phyloP scores from a whole-genome alignment of 2,329 filamentous ascomycete species.

The Penicillium concentricum region DNA sequence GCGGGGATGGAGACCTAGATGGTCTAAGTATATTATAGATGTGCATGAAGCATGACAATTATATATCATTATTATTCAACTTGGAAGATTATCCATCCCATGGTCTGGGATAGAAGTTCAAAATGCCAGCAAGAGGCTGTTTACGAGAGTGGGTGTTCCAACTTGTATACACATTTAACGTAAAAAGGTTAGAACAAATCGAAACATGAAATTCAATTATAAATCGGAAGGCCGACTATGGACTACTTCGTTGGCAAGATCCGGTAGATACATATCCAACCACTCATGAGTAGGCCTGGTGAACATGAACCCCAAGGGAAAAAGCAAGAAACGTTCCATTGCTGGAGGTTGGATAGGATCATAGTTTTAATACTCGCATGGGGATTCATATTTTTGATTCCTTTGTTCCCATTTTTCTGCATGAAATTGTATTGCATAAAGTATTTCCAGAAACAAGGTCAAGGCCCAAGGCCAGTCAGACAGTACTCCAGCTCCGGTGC shows the following conservation, averaged over 20 bases:
- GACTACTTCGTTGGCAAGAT: constrained; percentile 3
- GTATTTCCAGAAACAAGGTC: constrained; percentile 26
- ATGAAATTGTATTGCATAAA: constrained; percentile 28
- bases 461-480: constrained; percentile 24
- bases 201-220: background rate
- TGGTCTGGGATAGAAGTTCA: background rate
- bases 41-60: background rate
- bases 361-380: constrained; percentile 17
- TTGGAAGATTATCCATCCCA: background rate
- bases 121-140: background rate
- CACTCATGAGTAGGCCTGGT: constrained; percentile 3
- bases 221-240: background rate
- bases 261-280: background rate
- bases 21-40: background rate
- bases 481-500: constrained; percentile 29
- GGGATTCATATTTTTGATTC: constrained; percentile 25
- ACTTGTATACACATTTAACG: background rate
- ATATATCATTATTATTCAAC: background rate
- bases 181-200: background rate
- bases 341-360: background rate
- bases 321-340: constrained; percentile 1
- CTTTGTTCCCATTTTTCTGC: constrained; percentile 29
- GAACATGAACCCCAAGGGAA: background rate
- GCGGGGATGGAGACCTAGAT: background rate
- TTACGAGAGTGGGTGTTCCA: background rate